Evolutionary conservation across 2,329 filamentous ascomycete genomes (phyloP), one percentile per base, ranked within the genome.

Genomic region (Mariannaea sp.): DNA sequence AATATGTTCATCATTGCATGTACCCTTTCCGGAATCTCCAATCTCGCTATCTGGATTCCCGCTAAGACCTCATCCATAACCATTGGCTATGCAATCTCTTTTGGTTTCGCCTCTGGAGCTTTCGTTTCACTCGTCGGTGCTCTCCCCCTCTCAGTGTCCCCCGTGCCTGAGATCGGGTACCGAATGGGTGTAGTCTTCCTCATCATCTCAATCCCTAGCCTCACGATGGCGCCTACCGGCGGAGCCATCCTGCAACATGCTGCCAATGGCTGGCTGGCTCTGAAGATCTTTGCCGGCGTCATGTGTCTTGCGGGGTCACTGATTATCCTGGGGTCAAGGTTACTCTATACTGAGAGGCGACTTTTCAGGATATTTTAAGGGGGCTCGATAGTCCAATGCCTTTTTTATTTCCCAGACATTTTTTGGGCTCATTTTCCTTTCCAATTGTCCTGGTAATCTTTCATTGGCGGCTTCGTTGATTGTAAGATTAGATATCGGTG

Each of bases 161-260:
- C 61, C 13, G 7, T 59, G 1, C 30, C 49, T 1, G 67, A 71
- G 29, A 67, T 68, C 40, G 67, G 65, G 3, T 66, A 67, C 53
- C 62, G 68, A 0, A 71, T 58, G 2, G 73, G 73, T 1, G 61
- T 73, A 1, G 57, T 69, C 6, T 86, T 85, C 63, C 77, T 79
- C 3, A 66, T 81, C 14, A 72, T 80, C 13, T 77, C 80, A 3
- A 69, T 87, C 26, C 78, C 78, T 0, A 82, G 80, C 2, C 69
- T 88, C 16, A 78, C 80, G 2, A 79, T 81, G 0, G 80, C 74
- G 51, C 83, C 84, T 0, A 83, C 85, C 58, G 79, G 73, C 1
- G 82, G 82, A 0, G 75, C 76, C 0, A 30, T 30, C 29, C 29
- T 30, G 13, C 2, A 58, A 68, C 1, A 55, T 39, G 2, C 55